Evolutionary conservation across 177 flowering plant species (phyloP), one percentile per base, ranked within the genome.

Genomic region (Telopea speciosissima): DNA sequence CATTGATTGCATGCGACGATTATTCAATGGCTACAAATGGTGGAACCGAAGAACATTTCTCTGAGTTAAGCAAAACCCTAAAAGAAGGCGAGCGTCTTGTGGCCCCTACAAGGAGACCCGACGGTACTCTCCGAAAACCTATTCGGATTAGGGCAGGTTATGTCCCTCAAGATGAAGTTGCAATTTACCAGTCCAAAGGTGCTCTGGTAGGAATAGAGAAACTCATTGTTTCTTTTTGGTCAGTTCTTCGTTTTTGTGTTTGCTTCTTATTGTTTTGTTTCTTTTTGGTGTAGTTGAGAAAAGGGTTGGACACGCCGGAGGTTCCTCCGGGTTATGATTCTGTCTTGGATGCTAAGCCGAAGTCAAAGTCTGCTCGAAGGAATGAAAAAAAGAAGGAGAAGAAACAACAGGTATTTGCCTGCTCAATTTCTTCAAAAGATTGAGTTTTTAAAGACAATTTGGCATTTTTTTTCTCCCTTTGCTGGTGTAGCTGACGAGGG

Each of bases 311-410:
- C 33, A 62, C 83, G 44, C 86, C 81, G 40, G 87, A 72, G 33
- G 85, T 79, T n/a, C 97, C 93, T 40, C 98, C 98, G 9, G 98
- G 98, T 24, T 91, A 83, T 77, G 96, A 91, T 65, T 89, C 89
- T 3, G 82, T 26, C 8, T 5, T 66, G 73, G 90, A 81, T 76
- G 74, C 80, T 7, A 93, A 89, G 76, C 89, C 96, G 0, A 91
- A 90, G 83, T 85, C 89, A 4, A 93, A 91, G 78, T 75, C 96
- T 1, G 92, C 82, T 0, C 91, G 90, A 80, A 82, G 98, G 76
- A 91, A 93, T 73, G 98, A 91, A 71, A 86, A 93, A 70, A 93
- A 90, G 84, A 93, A 89, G 85, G 97, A 90, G 79, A 93, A 93
- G 84, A 85, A 90, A 68, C 84, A 77, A 22, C 98, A 91, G 91